Evolutionary conservation across 2,329 filamentous ascomycete species (phyloP).

Genomic region (Colletotrichum endophyticum): DNA sequence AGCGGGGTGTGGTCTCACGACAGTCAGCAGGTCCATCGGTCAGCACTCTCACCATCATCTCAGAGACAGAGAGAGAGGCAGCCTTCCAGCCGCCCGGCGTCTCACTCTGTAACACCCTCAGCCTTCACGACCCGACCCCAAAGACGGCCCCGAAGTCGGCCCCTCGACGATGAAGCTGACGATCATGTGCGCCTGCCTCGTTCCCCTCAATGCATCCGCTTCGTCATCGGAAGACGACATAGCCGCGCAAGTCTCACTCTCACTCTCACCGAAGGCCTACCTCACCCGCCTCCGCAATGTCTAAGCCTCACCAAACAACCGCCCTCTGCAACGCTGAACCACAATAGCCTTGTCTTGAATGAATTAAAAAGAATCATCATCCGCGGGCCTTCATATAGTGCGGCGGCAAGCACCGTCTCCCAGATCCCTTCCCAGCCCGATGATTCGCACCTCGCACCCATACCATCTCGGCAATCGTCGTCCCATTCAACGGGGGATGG

Average conservation of each 20-base stretch:
- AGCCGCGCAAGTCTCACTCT: not conserved
- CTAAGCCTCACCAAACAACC: not conserved
- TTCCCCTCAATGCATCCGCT: not conserved
- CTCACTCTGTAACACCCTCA: constrained; percentile 6
- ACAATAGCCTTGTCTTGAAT: not conserved
- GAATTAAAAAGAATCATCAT: not conserved
- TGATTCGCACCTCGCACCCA: not conserved
- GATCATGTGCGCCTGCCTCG: not conserved
- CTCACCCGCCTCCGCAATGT: not conserved
- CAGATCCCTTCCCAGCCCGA: not conserved
- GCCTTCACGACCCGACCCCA: not conserved
- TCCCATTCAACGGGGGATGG: not conserved
- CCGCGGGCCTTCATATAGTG: not conserved
- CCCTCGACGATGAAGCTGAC: not conserved
- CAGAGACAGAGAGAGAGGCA: not conserved
- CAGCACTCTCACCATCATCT: not conserved
- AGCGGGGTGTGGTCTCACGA: not conserved
- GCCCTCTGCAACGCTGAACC: not conserved
- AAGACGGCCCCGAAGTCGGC: constrained; percentile 11
- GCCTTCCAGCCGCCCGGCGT: not conserved
- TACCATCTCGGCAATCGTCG: not conserved
- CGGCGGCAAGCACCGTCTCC: not conserved
- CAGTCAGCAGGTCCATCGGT: not conserved
- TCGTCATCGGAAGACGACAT: not conserved
- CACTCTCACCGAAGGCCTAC: not conserved